Evolutionary conservation across 2,329 filamentous ascomycete species (phyloP).

Genomic region (Capronia coronata): DNA sequence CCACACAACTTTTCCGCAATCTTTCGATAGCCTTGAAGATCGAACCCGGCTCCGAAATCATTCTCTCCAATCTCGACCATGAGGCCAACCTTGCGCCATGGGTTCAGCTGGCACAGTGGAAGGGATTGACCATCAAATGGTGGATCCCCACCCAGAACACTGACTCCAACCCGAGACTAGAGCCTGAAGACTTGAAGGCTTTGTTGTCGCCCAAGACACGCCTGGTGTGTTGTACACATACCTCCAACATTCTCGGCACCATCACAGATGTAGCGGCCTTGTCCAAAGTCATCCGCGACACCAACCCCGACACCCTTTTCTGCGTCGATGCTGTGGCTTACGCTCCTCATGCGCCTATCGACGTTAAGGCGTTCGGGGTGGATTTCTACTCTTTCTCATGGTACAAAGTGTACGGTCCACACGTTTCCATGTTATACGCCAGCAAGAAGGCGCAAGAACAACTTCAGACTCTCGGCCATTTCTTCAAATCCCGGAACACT

Average conservation of each 20-base stretch:
- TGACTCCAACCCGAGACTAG: conserved; percentile 58
- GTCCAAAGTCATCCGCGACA: conserved; percentile 35
- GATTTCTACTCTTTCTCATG: conserved; percentile 75
- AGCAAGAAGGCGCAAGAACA: conserved; percentile 50
- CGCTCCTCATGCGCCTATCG: conserved; percentile 64
- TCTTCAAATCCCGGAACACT: conserved; percentile 56
- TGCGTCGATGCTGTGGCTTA: conserved; percentile 72
- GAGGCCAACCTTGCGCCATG: conserved; percentile 72
- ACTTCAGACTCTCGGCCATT: conserved; percentile 57
- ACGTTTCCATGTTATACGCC: conserved; percentile 65
- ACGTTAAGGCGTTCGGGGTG: conserved; percentile 61
- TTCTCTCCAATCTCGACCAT: conserved; percentile 67
- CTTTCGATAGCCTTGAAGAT: conserved; percentile 53
- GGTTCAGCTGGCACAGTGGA: conserved; percentile 59
- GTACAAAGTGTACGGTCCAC: conserved; percentile 79
- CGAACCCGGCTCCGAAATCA: conserved; percentile 55
- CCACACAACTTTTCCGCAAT: conserved; percentile 71
- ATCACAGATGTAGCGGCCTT: conserved; percentile 48
- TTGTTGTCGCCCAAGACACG: conserved; percentile 59
- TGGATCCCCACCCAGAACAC: conserved; percentile 51
- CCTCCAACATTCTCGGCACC: conserved; percentile 65
- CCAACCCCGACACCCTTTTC: conserved; percentile 52
- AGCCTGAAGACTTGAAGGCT: conserved; percentile 49
- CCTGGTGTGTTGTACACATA: conserved; percentile 65
- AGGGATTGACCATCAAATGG: conserved; percentile 61